Evolutionary conservation across 148 eudicot species (phyloP), one percentile per base, ranked within the genome.

Genomic region (Simmondsia chinensis): DNA sequence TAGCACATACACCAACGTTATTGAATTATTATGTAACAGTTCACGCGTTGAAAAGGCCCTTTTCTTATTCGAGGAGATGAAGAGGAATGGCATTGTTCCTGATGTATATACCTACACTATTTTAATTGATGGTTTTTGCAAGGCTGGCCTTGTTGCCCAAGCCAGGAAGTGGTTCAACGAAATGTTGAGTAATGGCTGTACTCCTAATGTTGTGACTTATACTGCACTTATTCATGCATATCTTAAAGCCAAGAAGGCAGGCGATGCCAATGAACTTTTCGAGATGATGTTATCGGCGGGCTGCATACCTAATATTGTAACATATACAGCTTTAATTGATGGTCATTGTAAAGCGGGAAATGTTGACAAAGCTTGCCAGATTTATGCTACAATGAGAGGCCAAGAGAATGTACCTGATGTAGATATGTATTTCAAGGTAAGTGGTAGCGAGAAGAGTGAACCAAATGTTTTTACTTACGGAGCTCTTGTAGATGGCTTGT

Each of bases 201-300:
- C 72, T 13, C 95, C 99, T 33, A 85, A 68, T 47, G 95, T 91
- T 50, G 99, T 91, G 51, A 91, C 99, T 18, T 91, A 79, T 74
- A 91, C 99, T 33, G 63, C 86, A 30, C 65, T 85, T 35, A 71
- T 91, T 50, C 99, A 91, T 74, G 78, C 81, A 37, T 82, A 91
- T 61, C 94, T 91, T 22, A 91, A 79, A 73, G 61, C 69, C 34
- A 61, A 60, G 61, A 85, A 54, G 54, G 36, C 63, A 12, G 51
- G 59, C 14, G 34, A 55, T 65, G 99, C 94, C 47, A 73, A 91
- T 60, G 63, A 75, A 59, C 57, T 82, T 21, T 82, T 72, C 38
- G 82, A 72, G 51, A 44, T 60, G 56, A 82, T 82, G 93, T 29
- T 75, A 28, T 65, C 69, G 10, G 47, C 64, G 50, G 75, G 76